These are phyloP conservation scores for Salvia splendens DNA, from an alignment of 257 asterid genomes.

Conservation along the genomic window DNA sequence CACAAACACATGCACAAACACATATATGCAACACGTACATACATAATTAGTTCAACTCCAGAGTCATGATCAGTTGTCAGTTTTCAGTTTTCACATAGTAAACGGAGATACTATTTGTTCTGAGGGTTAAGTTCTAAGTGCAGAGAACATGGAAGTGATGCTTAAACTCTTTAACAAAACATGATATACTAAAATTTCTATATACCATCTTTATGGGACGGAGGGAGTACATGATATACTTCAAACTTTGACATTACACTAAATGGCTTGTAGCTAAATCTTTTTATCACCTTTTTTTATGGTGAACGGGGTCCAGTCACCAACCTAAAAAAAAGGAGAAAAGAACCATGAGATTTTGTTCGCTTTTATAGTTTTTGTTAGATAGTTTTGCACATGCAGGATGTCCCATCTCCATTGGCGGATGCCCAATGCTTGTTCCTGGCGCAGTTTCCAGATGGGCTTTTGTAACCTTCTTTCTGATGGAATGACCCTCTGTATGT, in stretches of 20 bases:
- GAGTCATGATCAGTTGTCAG: neutral
- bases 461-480: too few relatives aligned
- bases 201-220: neutral
- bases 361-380: neutral
- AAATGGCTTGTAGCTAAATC: neutral
- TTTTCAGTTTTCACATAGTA: conserved; percentile 8
- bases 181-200: neutral
- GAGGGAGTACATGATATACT: neutral
- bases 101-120: neutral
- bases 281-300: neutral
- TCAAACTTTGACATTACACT: neutral
- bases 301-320: too few relatives aligned
- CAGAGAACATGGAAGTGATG: neutral
- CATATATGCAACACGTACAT: too few relatives aligned
- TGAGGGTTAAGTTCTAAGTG: neutral
- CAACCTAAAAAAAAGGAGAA: neutral
- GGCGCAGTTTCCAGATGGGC: too few relatives aligned
- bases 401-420: too few relatives aligned
- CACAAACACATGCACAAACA: too few relatives aligned
- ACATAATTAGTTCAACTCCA: too few relatives aligned
- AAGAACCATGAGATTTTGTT: neutral
- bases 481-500: too few relatives aligned
- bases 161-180: neutral
- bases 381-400: too few relatives aligned
- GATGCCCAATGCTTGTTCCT: too few relatives aligned